Evolutionary conservation across 345 rosid genomes (phyloP).

Genomic region (Populus tremula): DNA sequence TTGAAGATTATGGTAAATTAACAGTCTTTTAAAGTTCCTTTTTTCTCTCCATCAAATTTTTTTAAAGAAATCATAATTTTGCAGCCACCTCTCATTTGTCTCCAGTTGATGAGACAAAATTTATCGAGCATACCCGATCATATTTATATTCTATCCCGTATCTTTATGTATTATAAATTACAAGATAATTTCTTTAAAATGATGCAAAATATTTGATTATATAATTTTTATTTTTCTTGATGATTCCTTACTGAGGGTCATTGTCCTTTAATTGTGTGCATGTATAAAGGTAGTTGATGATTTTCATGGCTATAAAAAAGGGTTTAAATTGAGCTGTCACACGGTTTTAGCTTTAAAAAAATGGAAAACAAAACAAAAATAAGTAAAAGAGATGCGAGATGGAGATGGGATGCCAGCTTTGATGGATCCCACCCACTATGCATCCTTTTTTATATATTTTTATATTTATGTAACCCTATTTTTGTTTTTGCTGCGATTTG

Average conservation of each 20-base stretch:
- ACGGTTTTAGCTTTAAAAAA: background rate
- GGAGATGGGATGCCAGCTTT: conserved; percentile 10
- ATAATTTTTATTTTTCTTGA: too few relatives aligned
- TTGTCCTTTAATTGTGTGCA: too few relatives aligned
- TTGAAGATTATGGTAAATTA: background rate
- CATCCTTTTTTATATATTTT: background rate
- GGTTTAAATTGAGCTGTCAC: conserved; percentile 17
- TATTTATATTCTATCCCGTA: too few relatives aligned
- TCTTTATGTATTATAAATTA: too few relatives aligned
- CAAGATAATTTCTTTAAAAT: too few relatives aligned
- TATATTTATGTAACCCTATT: background rate
- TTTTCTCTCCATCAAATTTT: too few relatives aligned
- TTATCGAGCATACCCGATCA: too few relatives aligned
- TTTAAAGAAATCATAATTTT: background rate
- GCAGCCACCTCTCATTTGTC: background rate
- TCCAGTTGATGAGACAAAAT: background rate
- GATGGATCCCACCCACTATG: conserved; percentile 4
- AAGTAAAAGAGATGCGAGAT: background rate
- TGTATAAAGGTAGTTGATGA: too few relatives aligned
- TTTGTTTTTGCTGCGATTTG: background rate
- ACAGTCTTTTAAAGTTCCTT: background rate
- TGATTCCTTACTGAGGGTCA: too few relatives aligned
- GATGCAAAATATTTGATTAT: too few relatives aligned
- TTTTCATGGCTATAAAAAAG: background rate
- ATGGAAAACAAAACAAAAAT: background rate